phyloP scores from a whole-genome alignment of 2,329 filamentous ascomycete species.

The Scopulariopsis brevicaulis region DNA sequence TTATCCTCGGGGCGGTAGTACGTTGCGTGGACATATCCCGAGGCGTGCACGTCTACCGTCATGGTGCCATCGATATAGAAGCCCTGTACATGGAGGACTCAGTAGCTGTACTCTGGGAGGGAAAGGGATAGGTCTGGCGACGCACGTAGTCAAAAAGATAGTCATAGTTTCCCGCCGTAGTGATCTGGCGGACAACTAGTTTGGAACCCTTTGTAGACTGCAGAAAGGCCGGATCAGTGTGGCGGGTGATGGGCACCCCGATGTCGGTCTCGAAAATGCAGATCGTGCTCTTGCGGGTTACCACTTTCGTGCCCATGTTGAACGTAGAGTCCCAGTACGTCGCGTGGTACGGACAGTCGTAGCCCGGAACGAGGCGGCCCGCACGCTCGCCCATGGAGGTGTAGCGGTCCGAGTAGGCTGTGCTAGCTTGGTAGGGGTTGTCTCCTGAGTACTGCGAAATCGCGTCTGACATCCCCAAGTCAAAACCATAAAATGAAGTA shows the following conservation, averaged over 20 bases:
- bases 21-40: constrained; percentile 22
- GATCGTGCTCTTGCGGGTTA: constrained; percentile 18
- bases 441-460: constrained; percentile 38
- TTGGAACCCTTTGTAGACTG: constrained; percentile 19
- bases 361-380: constrained; percentile 26
- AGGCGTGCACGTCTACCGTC: constrained; percentile 24
- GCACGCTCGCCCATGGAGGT: constrained; percentile 22
- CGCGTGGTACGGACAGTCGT: constrained; percentile 26
- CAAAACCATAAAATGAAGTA: no score
- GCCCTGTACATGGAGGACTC: no score
- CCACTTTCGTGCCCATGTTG: constrained; percentile 16
- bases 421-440: constrained; percentile 27
- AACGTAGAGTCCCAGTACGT: constrained; percentile 21
- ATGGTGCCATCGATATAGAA: constrained; percentile 24
- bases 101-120: no score
- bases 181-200: constrained; percentile 11
- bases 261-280: constrained; percentile 26
- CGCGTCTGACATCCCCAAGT: constrained; percentile 21
- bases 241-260: constrained; percentile 23
- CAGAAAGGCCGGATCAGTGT: constrained; percentile 17
- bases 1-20: constrained; percentile 21
- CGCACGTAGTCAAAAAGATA: constrained; percentile 22
- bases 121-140: no score
- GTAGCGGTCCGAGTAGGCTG: constrained; percentile 28
- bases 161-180: constrained; percentile 29